These are phyloP conservation scores for Hamigera avellanea DNA, from an alignment of 495 filamentous ascomycete species.

Conservation along the genomic window DNA sequence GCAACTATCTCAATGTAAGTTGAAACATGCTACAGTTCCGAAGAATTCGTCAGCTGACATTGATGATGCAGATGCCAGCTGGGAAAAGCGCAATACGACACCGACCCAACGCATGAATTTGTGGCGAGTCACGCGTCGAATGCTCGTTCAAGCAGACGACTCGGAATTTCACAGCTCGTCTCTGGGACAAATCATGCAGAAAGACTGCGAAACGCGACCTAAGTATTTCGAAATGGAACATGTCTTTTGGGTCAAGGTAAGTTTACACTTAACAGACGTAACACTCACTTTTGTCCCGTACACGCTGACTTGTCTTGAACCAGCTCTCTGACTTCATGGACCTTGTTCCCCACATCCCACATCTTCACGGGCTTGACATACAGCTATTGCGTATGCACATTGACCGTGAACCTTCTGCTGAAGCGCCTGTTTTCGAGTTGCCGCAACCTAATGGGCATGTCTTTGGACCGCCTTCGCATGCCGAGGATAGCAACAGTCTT, in stretches of 20 bases:
- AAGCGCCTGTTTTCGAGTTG: conserved; percentile 4
- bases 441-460: conserved; percentile 25
- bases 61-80: conserved; percentile 48
- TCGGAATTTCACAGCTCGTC: conserved; percentile 22
- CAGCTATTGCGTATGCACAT: conserved; percentile 37
- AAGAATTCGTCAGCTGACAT: conserved; percentile 2
- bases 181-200: conserved; percentile 32
- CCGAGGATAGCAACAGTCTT: conserved; percentile 10
- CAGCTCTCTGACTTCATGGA: conserved; percentile 66
- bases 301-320: conserved; percentile 13
- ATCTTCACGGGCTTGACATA: conserved; percentile 52
- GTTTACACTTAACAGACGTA: conserved; percentile 6
- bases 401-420: conserved; percentile 24
- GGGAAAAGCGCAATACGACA: conserved; percentile 45
- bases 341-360: conserved; percentile 56
- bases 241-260: conserved; percentile 70
- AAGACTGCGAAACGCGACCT: conserved; percentile 34
- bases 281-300: neutral
- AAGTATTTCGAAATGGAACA: conserved; percentile 46
- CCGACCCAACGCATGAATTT: conserved; percentile 35
- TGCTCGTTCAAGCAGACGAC: conserved; percentile 36
- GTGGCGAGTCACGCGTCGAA: conserved; percentile 41
- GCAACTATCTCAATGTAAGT: conserved; percentile 58
- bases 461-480: conserved; percentile 8
- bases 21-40: neutral